A percentile compares a stretch with the other conserved stretches of the same genome.
These are phyloP conservation scores for Xylariaceae sp. DNA, from an alignment of 2,329 filamentous ascomycete species.

Conservation along the genomic window DNA sequence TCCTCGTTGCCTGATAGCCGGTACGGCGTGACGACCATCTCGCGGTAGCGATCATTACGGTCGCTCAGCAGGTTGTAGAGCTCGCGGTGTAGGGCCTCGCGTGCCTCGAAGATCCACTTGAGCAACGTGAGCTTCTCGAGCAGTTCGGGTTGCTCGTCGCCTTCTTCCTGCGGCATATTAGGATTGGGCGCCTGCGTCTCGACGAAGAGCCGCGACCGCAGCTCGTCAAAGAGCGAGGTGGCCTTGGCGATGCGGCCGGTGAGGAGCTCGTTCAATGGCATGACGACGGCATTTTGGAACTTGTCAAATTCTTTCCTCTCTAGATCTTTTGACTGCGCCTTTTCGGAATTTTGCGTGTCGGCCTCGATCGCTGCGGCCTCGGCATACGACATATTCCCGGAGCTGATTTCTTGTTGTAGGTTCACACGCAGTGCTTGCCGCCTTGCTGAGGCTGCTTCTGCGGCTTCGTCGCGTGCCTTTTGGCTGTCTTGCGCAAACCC, in stretches of 20 bases:
- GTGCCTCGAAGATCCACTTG: slow-evolving; percentile 95
- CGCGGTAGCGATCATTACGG: slow-evolving; percentile 84
- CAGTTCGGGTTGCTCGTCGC: slow-evolving; percentile 91
- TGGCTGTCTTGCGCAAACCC: slow-evolving; percentile 62
- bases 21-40: slow-evolving; percentile 84
- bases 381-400: slow-evolving; percentile 80
- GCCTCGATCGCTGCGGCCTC: slow-evolving; percentile 84
- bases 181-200: slow-evolving; percentile 73
- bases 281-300: slow-evolving; percentile 84
- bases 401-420: slow-evolving; percentile 78
- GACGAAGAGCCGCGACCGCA: slow-evolving; percentile 75
- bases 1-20: slow-evolving; percentile 74
- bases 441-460: slow-evolving; percentile 56
- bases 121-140: slow-evolving; percentile 92
- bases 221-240: slow-evolving; percentile 77
- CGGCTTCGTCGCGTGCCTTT: slow-evolving; percentile 64
- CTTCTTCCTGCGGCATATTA: slow-evolving; percentile 90
- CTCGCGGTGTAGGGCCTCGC: slow-evolving; percentile 85
- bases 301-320: slow-evolving; percentile 82
- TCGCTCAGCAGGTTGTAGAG: slow-evolving; percentile 85
- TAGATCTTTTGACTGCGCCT: slow-evolving; percentile 71
- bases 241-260: slow-evolving; percentile 76
- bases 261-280: slow-evolving; percentile 81
- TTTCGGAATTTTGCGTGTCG: slow-evolving; percentile 74
- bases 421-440: slow-evolving; percentile 73